Percentiles rank a stretch among this genome's conserved stretches.
phyloP scores from a whole-genome alignment of 495 filamentous ascomycete species.

The Penicillium paradoxum region DNA sequence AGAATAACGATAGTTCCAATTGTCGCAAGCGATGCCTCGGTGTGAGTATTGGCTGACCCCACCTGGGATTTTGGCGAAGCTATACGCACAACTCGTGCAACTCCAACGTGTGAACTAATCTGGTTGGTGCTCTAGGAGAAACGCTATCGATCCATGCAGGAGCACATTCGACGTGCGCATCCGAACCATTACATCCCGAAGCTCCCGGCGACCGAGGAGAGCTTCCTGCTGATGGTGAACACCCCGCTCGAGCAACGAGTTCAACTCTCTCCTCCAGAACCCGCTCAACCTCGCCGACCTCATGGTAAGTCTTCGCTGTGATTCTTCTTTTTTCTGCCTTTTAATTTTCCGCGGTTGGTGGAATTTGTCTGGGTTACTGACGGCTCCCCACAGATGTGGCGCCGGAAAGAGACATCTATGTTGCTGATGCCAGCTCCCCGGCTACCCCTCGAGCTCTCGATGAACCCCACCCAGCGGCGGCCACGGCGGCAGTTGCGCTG shows the following conservation, averaged over 20 bases:
- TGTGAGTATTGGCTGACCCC: slow-evolving; percentile 63
- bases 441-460: slow-evolving; percentile 69
- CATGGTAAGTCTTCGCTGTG: slow-evolving; percentile 27
- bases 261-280: slow-evolving; percentile 53
- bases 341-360: too few relatives aligned
- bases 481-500: slow-evolving; percentile 78
- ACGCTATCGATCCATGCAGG: slow-evolving; percentile 97
- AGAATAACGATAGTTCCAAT: slow-evolving; percentile 93
- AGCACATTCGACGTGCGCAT: slow-evolving; percentile 96
- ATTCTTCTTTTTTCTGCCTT: background rate
- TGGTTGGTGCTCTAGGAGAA: slow-evolving; percentile 63
- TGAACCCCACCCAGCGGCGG: slow-evolving; percentile 64
- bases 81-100: slow-evolving; percentile 2
- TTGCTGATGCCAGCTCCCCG: slow-evolving; percentile 64
- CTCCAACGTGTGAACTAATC: slow-evolving; percentile 20
- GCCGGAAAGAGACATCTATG: slow-evolving; percentile 47
- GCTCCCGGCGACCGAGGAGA: slow-evolving; percentile 97
- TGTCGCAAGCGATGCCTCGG: slow-evolving; percentile 97
- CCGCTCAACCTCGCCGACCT: slow-evolving; percentile 32
- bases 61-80: slow-evolving; percentile 1
- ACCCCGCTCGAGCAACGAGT: slow-evolving; percentile 74
- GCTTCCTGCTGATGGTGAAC: slow-evolving; percentile 93
- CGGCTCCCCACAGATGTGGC: slow-evolving; percentile 33
- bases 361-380: slow-evolving; percentile 22
- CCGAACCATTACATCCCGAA: slow-evolving; percentile 98